Conservation (phyloP, 2,329 filamentous ascomycete genomes). For the Lasiodiplodia gonubiensis region DNA sequence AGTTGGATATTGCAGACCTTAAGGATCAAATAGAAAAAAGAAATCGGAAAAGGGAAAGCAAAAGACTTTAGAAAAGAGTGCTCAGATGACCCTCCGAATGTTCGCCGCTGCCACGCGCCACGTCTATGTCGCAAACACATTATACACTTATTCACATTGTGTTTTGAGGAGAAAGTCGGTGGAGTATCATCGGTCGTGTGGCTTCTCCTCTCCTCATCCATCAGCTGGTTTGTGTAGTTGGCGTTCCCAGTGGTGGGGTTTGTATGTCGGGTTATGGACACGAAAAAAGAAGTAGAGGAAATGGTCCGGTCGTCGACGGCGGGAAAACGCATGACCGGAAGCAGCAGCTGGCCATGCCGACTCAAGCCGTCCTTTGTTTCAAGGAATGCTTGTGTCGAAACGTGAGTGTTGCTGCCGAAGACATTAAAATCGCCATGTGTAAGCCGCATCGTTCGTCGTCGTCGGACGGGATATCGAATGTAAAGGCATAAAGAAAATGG, state of each 20-base stretch:
- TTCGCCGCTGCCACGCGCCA: not conserved
- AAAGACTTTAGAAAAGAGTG: slow-evolving; percentile 1
- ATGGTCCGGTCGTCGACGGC: not conserved
- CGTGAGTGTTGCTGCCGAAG: not conserved
- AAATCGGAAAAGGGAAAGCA: not conserved
- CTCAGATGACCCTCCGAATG: slow-evolving; percentile 3
- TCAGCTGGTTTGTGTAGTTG: not conserved
- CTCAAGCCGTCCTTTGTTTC: not conserved
- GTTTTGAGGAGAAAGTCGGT: not conserved
- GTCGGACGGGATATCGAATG: slow-evolving; percentile 11
- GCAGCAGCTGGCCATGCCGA: not conserved
- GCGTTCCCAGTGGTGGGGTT: not conserved
- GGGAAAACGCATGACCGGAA: not conserved
- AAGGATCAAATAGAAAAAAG: not conserved
- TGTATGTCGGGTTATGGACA: slow-evolving; percentile 17
- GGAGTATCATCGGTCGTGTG: not conserved
- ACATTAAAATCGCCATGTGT: not conserved
- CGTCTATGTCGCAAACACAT: slow-evolving; percentile 16
- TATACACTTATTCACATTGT: slow-evolving; percentile 21
- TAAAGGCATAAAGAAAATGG: not conserved
- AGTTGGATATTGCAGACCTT: slow-evolving; percentile 10
- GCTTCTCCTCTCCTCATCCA: not conserved
- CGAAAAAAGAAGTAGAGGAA: not conserved
- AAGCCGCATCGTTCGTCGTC: not conserved
- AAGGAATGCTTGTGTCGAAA: not conserved